Evolutionary conservation across 768 basidiomycete species (phyloP), one percentile per base, ranked within the genome.

Genomic region (Tulasnella calospora): DNA sequence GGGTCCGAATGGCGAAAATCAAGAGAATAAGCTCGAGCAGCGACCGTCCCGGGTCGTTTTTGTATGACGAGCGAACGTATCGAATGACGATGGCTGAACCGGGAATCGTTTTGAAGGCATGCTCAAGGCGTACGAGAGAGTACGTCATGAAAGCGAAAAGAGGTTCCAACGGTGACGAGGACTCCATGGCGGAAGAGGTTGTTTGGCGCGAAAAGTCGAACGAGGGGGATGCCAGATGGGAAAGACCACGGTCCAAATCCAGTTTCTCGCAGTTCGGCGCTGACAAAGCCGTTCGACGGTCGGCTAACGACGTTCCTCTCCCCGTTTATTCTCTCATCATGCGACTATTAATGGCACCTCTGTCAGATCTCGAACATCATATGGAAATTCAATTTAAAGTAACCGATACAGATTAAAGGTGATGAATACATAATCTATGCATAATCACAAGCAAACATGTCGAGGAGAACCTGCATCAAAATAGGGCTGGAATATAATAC

Each of bases 1-100:
- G 86, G 0, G 97, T 98, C 77, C 94, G 86, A 75, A 99, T 88
- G 30, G 94, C 95, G 82, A 98, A 98, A 69, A 94, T 86, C 76
- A 96, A 83, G 46, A 99, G 89, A 73, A 97, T 90, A 30, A 98
- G 84, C 85, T 99, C 98, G 73, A 99, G 89, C 12, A 98, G 81
- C 0, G 95, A 95, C 76, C 98, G 88, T 41, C 93, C 94, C 0
- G 98, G 98, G 85, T 99, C 98, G 83, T 99, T 93, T 84, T 94
- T 93, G 84, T 99, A 96, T 0, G 94, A 96, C 38, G 94, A 95
- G 85, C 90, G 92, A 86, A 99, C 93, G 83, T 98, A 98, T 81
- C 96, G 93, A 80, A 93, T 89, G 80, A 95, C 85, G 79, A 96
- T 92, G 2, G 91, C 90, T 12, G 94, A 94, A 61, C 94, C 94